Conservation (phyloP, 2,329 filamentous ascomycete species). For the Triangularia setosa region DNA sequence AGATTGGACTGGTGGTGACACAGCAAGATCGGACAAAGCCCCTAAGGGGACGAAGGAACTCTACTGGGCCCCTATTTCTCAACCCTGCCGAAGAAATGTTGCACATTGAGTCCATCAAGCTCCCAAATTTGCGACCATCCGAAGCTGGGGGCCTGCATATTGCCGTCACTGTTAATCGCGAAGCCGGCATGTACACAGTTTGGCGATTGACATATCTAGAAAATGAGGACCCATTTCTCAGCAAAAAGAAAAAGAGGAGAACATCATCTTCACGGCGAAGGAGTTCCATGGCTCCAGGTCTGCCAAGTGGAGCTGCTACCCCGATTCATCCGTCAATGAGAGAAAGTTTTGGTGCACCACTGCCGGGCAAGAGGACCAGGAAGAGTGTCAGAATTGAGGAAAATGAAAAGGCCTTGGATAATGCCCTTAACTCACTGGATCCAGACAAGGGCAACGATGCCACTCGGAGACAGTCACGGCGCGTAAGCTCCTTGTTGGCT, state of each 20-base stretch:
- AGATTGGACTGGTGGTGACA: conserved; percentile 77
- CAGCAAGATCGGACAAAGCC: conserved; percentile 43
- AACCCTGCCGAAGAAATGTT: conserved; percentile 77
- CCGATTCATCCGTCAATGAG: conserved; percentile 67
- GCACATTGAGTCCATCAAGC: conserved; percentile 68
- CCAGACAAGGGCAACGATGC: conserved; percentile 57
- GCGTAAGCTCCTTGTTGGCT: conserved; percentile 87
- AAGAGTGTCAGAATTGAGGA: conserved; percentile 44
- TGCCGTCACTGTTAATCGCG: conserved; percentile 75
- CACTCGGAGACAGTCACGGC: conserved; percentile 60
- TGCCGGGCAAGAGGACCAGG: conserved; percentile 50
- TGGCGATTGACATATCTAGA: conserved; percentile 80
- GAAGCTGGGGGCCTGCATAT: conserved; percentile 57
- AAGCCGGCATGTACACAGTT: conserved; percentile 72
- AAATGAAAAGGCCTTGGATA: conserved; percentile 51
- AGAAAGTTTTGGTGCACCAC: conserved; percentile 68
- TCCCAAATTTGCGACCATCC: conserved; percentile 42
- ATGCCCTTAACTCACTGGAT: conserved; percentile 64
- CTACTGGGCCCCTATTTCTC: conserved; percentile 53
- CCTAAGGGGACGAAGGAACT: conserved; percentile 36
- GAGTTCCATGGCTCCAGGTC: conserved; percentile 63
- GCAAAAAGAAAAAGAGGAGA: conserved; percentile 45
- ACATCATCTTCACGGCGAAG: conserved; percentile 50
- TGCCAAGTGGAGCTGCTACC: conserved; percentile 71
- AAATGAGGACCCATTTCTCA: conserved; percentile 55